phyloP scores from a whole-genome alignment of 2,329 filamentous ascomycete species.

The Polychaeton citri region DNA sequence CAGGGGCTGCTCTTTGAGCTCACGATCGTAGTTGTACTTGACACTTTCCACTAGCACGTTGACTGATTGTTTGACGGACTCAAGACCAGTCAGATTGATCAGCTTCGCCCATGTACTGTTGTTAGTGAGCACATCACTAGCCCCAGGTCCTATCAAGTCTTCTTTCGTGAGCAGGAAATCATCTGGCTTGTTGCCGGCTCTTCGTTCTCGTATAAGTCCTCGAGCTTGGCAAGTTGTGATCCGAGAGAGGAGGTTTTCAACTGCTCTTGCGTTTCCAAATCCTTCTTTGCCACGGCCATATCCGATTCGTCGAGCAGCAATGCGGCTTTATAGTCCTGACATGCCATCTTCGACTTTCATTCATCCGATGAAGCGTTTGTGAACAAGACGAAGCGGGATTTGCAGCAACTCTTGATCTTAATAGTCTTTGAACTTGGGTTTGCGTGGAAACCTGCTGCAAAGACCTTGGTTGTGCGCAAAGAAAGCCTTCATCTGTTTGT shows the following conservation, averaged over 20 bases:
- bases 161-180: slow-evolving; percentile 49
- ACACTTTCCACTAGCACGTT: slow-evolving; percentile 47
- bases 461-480: slow-evolving; percentile 63
- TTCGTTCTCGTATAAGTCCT: slow-evolving; percentile 39
- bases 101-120: slow-evolving; percentile 47
- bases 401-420: slow-evolving; percentile 47
- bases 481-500: slow-evolving; percentile 62
- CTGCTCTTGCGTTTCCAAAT: slow-evolving; percentile 58
- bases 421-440: slow-evolving; percentile 58
- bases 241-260: slow-evolving; percentile 47
- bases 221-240: slow-evolving; percentile 47
- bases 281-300: slow-evolving; percentile 49
- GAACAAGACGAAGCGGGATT: slow-evolving; percentile 46
- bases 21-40: slow-evolving; percentile 50
- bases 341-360: slow-evolving; percentile 50
- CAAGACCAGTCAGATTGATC: slow-evolving; percentile 45
- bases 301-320: slow-evolving; percentile 49
- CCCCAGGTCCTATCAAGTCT: slow-evolving; percentile 60
- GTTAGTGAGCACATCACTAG: slow-evolving; percentile 36
- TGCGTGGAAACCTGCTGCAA: slow-evolving; percentile 52
- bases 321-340: slow-evolving; percentile 49
- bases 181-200: slow-evolving; percentile 30
- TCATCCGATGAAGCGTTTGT: slow-evolving; percentile 36
- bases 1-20: slow-evolving; percentile 46
- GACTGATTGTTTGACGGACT: slow-evolving; percentile 50